A percentile compares a stretch with the other conserved stretches of the same genome.
phyloP scores from a whole-genome alignment of 352 stramenopile species.

The Albugo laibachii region DNA sequence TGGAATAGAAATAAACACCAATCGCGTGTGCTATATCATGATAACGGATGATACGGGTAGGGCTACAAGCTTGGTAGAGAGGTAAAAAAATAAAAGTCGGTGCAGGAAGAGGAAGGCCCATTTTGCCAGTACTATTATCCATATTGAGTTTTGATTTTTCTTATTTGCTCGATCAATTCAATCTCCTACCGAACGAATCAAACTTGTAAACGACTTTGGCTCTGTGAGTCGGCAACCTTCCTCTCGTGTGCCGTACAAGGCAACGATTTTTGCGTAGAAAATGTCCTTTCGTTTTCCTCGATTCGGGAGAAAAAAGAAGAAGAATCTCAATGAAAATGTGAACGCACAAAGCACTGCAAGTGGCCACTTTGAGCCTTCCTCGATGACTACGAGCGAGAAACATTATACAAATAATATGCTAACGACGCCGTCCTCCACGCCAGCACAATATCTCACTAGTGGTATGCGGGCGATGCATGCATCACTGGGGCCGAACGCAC shows the following conservation, averaged over 20 bases:
- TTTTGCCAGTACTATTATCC: too few species aligned
- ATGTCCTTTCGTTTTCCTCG: conserved; percentile 59
- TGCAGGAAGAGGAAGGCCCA: too few species aligned
- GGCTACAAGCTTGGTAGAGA: too few species aligned
- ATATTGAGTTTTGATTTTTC: too few species aligned
- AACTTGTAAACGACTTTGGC: too few species aligned
- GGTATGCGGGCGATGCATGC: conserved; percentile 13
- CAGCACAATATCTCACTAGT: conserved; percentile 15
- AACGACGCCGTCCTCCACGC: conserved; percentile 8
- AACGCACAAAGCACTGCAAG: conserved; percentile 22
- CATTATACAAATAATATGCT: conserved; percentile 14
- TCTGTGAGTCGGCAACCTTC: too few species aligned
- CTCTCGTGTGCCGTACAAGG: neutral
- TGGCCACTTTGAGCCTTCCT: conserved; percentile 3
- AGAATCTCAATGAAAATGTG: conserved; percentile 19
- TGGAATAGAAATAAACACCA: too few species aligned
- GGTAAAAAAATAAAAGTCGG: too few species aligned
- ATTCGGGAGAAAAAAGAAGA: conserved; percentile 52
- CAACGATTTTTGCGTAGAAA: neutral
- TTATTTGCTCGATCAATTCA: too few species aligned
- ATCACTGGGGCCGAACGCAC: conserved; percentile 10
- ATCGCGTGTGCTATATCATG: too few species aligned
- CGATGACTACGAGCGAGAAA: conserved; percentile 15
- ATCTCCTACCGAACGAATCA: too few species aligned
- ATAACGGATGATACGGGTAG: too few species aligned